Conservation (phyloP, 768 basidiomycete species). For the Naganishia friedmannii region DNA sequence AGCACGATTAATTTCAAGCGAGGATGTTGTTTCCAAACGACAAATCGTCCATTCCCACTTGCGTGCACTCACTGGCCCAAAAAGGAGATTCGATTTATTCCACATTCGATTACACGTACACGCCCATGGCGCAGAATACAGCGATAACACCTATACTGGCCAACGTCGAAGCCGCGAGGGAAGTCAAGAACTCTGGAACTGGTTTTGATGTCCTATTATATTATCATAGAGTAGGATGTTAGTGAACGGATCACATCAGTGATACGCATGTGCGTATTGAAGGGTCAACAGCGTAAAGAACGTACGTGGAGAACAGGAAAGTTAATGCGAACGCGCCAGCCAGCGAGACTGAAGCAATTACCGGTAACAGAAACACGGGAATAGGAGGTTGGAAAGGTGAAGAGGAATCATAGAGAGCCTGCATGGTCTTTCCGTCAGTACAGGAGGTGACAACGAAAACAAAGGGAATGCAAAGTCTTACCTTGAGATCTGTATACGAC, state of each 20-base stretch:
- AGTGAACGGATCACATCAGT: not conserved
- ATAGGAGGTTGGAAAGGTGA: constrained; percentile 71
- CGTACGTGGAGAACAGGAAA: constrained; percentile 78
- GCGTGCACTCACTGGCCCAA: not conserved
- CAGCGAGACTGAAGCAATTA: constrained; percentile 70
- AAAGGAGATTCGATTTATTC: not conserved
- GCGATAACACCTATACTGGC: constrained; percentile 87
- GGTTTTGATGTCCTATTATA: constrained; percentile 8
- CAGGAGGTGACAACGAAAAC: not conserved
- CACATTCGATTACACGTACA: constrained; percentile 63
- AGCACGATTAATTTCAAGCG: no score
- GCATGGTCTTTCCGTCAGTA: constrained; percentile 2
- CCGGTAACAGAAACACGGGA: constrained; percentile 67
- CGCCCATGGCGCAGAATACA: constrained; percentile 79
- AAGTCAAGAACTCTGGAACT: constrained; percentile 62
- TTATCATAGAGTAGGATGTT: constrained; percentile 46
- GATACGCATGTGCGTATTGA: not conserved
- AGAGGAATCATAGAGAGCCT: constrained; percentile 65
- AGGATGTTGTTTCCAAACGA: no score
- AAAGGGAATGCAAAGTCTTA: not conserved
- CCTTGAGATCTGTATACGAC: constrained; percentile 13
- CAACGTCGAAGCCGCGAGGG: constrained; percentile 68
- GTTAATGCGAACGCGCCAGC: constrained; percentile 73
- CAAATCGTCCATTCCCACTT: no score
- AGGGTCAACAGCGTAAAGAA: not conserved